Conservation (phyloP, 495 filamentous ascomycete species). For the Bathelium albidoporum region DNA sequence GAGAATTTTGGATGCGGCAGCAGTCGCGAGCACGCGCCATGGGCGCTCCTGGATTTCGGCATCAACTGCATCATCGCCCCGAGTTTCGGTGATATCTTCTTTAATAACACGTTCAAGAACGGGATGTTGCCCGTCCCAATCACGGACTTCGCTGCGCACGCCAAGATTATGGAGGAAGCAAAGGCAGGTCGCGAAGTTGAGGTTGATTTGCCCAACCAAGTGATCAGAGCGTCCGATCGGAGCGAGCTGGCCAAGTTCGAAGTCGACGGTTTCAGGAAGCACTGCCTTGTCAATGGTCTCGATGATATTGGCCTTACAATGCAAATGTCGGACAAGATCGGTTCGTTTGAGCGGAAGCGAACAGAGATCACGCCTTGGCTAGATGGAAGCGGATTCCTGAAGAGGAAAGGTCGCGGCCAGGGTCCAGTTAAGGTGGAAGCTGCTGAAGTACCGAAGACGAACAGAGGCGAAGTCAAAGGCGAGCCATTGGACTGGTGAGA, state of each 20-base stretch:
- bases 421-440: conserved; percentile 70
- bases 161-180: conserved; percentile 68
- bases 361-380: conserved; percentile 80
- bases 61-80: conserved; percentile 90
- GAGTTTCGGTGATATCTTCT: conserved; percentile 94
- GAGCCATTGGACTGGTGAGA: conserved; percentile 85
- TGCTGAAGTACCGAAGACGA: conserved; percentile 78
- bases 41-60: conserved; percentile 93
- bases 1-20: conserved; percentile 93
- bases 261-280: conserved; percentile 82
- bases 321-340: conserved; percentile 83
- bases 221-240: conserved; percentile 66
- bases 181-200: conserved; percentile 77
- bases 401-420: conserved; percentile 49
- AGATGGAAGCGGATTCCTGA: conserved; percentile 78
- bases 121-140: conserved; percentile 90
- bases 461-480: conserved; percentile 70
- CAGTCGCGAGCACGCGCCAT: conserved; percentile 91
- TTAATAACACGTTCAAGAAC: conserved; percentile 99
- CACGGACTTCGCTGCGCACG: conserved; percentile 52
- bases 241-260: conserved; percentile 67
- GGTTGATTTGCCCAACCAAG: conserved; percentile 79
- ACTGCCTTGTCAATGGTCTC: conserved; percentile 88
- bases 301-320: conserved; percentile 95
- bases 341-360: conserved; percentile 66